Base-by-base conservation (phyloP, 768 basidiomycete species). In the Suillus alpinus region DNA sequence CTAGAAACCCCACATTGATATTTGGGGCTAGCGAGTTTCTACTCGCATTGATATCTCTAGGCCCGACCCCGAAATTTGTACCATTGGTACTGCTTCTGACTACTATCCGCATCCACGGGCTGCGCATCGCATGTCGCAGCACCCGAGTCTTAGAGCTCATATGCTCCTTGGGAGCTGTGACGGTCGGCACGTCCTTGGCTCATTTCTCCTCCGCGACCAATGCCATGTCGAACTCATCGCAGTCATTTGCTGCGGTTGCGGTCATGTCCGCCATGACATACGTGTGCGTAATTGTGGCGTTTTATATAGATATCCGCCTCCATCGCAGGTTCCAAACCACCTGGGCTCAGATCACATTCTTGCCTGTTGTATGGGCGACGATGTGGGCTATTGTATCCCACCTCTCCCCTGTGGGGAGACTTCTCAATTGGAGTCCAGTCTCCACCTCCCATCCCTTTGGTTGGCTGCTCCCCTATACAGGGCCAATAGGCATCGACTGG, bases 281-380 rank as follows among this genome's bases (percentile, higher is more conserved):
- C 29, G 41, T 69, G 10, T 53, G 85, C 32, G 77, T 78, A 20
- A 62, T 88, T 32, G 26, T 66, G 6, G 62, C 75, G 5, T 62
- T 85, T 8, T 78, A 77, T 61, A 58, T 78, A 20, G 75, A 81
- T 46, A 75, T 77, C 14, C 73, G 71, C 31, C 18, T 79, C 31
- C 73, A 71, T 56, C 74, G 36, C n/a, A 57, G 57, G 56, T 6
- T 77, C 67, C 20, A 59, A 59, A 62, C 63, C 1, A 74, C 49
- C 18, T 83, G 82, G 78, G 62, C 77, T 2, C 82, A 80, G 63
- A 58, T 85, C 13, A 77, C 83, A 0, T 64, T 88, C 40, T 91
- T 93, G 69, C 91, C 91, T 0, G 80, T 81, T 0, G 65, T 89
- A 23, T 94, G 91, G 91, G 79, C 85, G 4, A 80, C 82, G 1